Conservation (phyloP, 1,284 basidiomycete species). For the Mycosarcoma mackinlayi region DNA sequence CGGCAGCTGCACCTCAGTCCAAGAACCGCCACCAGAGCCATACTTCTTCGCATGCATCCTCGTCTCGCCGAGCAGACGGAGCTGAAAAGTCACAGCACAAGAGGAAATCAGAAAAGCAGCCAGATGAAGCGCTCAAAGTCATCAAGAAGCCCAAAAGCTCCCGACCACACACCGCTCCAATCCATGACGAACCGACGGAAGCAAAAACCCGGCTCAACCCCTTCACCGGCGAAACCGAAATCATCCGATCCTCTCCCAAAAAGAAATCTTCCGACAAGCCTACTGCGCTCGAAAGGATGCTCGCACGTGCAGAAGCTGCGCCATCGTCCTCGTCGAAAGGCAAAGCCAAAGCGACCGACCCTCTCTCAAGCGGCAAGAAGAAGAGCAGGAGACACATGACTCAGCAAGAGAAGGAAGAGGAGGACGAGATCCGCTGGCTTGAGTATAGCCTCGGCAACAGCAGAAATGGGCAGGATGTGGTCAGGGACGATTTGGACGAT, state of each 20-base stretch:
- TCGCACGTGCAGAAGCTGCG: constrained; percentile 30
- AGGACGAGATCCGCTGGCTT: constrained; percentile 67
- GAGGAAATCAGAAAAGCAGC: constrained; percentile 22
- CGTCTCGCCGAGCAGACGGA: neutral
- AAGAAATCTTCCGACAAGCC: constrained; percentile 20
- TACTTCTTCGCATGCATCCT: neutral
- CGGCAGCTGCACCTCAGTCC: neutral
- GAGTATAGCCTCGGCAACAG: constrained; percentile 57
- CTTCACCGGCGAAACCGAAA: constrained; percentile 43
- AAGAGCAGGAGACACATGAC: constrained; percentile 47
- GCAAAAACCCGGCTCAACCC: constrained; percentile 33
- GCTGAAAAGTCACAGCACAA: constrained; percentile 8
- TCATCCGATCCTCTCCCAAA: constrained; percentile 4
- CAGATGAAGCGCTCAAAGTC: constrained; percentile 16
- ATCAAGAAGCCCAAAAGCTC: constrained; percentile 34
- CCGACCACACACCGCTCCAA: neutral
- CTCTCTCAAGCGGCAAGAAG: constrained; percentile 11
- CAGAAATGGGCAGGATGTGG: constrained; percentile 31
- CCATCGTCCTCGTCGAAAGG: constrained; percentile 20
- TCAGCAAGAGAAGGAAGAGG: constrained; percentile 61
- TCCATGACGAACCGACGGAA: neutral
- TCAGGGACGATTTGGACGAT: constrained; percentile 56
- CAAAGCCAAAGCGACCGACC: constrained; percentile 15
- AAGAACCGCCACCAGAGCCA: neutral
- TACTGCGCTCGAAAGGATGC: constrained; percentile 46